These are phyloP conservation scores for Knufia fluminis DNA, from an alignment of 2,329 filamentous ascomycete species.

Conservation along the genomic window DNA sequence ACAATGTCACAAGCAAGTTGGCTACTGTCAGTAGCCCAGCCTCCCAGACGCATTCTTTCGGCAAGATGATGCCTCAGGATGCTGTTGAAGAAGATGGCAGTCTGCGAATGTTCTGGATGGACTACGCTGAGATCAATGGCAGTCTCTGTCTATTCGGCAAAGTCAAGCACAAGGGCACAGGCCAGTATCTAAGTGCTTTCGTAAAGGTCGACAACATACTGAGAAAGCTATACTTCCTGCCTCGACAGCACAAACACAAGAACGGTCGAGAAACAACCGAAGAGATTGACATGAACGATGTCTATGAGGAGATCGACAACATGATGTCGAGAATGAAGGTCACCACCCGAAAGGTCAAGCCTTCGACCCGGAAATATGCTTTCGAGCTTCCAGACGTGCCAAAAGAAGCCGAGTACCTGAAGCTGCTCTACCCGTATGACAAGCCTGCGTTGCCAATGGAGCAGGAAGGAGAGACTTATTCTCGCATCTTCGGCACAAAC, in stretches of 20 bases:
- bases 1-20: conserved; percentile 71
- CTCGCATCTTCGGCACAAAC: conserved; percentile 85
- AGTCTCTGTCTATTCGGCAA: conserved; percentile 93
- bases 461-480: conserved; percentile 76
- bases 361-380: conserved; percentile 81
- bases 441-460: conserved; percentile 66
- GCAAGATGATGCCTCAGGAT: conserved; percentile 74
- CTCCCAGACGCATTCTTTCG: conserved; percentile 54
- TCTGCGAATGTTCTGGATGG: conserved; percentile 90
- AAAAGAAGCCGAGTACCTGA: conserved; percentile 82
- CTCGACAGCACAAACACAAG: conserved; percentile 54
- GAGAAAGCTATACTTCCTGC: conserved; percentile 86
- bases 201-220: conserved; percentile 92
- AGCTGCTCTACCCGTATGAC: conserved; percentile 90
- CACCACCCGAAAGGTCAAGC: conserved; percentile 86
- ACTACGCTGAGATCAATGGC: conserved; percentile 87
- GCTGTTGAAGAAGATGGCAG: conserved; percentile 92
- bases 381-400: conserved; percentile 85
- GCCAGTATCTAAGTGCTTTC: conserved; percentile 78
- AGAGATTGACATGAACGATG: conserved; percentile 74
- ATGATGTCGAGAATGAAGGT: conserved; percentile 84
- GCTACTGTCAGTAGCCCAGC: conserved; percentile 67
- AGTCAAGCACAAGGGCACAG: conserved; percentile 77
- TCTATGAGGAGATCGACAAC: conserved; percentile 79
- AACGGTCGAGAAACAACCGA: conserved; percentile 62